phyloP scores from a whole-genome alignment of 257 asterid genomes.

The Gentiana dahurica region DNA sequence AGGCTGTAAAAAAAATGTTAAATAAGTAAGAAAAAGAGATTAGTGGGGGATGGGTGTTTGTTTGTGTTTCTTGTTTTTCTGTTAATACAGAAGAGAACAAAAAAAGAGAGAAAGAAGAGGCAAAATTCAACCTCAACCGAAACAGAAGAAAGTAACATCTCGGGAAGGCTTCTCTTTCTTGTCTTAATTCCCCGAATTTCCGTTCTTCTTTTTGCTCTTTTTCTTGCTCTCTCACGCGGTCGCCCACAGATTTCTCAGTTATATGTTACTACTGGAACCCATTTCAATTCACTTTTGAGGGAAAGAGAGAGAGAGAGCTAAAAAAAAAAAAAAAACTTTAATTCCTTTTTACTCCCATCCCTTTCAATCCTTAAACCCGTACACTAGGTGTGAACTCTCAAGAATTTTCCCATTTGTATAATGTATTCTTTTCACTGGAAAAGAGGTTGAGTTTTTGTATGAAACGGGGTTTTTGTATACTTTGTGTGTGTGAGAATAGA shows the following conservation, averaged over 20 bases:
- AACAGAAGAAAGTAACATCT: conserved; percentile 2
- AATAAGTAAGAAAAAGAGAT: background rate
- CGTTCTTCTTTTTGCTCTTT: background rate
- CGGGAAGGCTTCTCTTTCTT: background rate
- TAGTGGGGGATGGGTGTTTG: conserved; percentile 4
- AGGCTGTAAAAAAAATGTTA: background rate
- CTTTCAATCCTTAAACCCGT: conserved; percentile 1
- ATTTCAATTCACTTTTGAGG: conserved; percentile 1
- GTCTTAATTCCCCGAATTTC: background rate
- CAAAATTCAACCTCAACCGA: conserved; percentile 3
- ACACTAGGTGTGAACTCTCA: background rate
- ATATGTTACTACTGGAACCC: conserved; percentile 7
- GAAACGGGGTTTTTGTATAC: no score
- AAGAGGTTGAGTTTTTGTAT: background rate
- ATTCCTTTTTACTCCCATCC: background rate
- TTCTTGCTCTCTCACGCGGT: background rate
- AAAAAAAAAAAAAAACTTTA: background rate
- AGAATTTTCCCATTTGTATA: background rate
- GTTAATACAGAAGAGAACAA: background rate
- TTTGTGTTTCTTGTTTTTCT: conserved; percentile 5
- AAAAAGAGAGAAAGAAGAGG: background rate
- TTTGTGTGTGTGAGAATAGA: background rate
- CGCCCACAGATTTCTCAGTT: background rate
- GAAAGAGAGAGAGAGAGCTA: background rate
- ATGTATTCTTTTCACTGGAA: background rate